A percentile compares a stretch with the other conserved stretches of the same genome.
Evolutionary conservation across 2,329 filamentous ascomycete genomes (phyloP).

Genomic region (Coleophoma cylindrospora): DNA sequence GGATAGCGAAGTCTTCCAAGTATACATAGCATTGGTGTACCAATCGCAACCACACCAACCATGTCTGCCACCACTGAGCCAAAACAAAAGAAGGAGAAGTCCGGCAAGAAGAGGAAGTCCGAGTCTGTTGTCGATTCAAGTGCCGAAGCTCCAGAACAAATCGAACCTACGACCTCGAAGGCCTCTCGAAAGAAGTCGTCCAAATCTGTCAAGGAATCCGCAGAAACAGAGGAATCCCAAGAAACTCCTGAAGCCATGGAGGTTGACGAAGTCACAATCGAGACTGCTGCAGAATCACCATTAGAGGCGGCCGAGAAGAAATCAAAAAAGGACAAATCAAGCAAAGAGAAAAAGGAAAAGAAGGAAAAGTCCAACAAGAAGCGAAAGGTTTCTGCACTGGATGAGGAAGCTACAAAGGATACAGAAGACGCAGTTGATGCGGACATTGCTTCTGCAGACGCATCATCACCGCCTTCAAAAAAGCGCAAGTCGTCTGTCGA

Average conservation of each 20-base stretch:
- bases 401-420: slow-evolving; percentile 5
- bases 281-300: neutral
- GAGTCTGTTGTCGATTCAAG: neutral
- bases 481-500: slow-evolving; percentile 66
- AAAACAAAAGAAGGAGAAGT: slow-evolving; percentile 24
- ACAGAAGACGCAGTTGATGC: slow-evolving; percentile 4
- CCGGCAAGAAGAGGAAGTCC: slow-evolving; percentile 17
- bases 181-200: neutral
- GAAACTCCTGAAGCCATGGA: neutral
- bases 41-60: slow-evolving; percentile 4
- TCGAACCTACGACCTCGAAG: neutral
- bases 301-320: slow-evolving; percentile 3
- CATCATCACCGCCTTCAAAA: slow-evolving; percentile 17
- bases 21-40: too few relatives aligned
- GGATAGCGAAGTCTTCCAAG: neutral
- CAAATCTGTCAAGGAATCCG: neutral
- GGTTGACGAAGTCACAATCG: neutral
- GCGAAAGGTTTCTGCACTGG: slow-evolving; percentile 16
- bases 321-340: slow-evolving; percentile 7
- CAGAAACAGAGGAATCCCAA: too few relatives aligned
- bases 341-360: slow-evolving; percentile 9
- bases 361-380: slow-evolving; percentile 15
- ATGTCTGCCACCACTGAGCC: slow-evolving; percentile 10
- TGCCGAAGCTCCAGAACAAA: slow-evolving; percentile 1
- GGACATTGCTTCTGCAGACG: neutral